Percentiles rank a stretch among this genome's conserved stretches.
These are phyloP conservation scores for Ilyonectria mors-panacis DNA, from an alignment of 2,329 filamentous ascomycete species.

Conservation along the genomic window DNA sequence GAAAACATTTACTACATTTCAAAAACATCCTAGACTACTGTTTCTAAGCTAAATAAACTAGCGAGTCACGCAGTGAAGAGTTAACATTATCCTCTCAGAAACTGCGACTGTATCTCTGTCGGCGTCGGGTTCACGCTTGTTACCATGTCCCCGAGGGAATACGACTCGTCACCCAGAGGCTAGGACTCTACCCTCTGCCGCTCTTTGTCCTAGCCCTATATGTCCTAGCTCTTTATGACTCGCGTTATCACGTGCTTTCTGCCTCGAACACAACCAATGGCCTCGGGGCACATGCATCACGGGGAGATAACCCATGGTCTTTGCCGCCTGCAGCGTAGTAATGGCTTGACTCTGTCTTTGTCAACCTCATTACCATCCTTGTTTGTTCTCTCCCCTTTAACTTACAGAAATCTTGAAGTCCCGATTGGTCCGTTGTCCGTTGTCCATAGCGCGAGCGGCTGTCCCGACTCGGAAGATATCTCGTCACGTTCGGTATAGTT, in stretches of 20 bases:
- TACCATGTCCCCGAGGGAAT: not conserved
- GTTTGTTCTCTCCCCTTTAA: not conserved
- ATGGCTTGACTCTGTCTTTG: not conserved
- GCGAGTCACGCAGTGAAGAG: not conserved
- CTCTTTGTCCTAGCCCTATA: not conserved
- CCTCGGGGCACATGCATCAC: slow-evolving; percentile 6
- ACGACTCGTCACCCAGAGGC: too few species aligned
- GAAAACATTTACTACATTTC: not conserved
- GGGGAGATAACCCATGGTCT: not conserved
- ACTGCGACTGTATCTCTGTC: not conserved
- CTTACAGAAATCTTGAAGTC: not conserved
- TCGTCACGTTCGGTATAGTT: slow-evolving; percentile 8
- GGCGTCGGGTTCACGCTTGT: not conserved
- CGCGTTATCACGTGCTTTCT: not conserved
- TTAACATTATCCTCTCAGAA: not conserved
- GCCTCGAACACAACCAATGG: not conserved
- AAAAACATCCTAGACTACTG: not conserved
- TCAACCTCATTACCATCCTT: not conserved
- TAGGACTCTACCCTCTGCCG: not conserved
- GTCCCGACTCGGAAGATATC: not conserved
- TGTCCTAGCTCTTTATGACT: too few species aligned
- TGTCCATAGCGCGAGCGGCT: not conserved
- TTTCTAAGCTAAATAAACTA: not conserved
- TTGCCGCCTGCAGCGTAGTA: slow-evolving; percentile 10
- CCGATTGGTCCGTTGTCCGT: not conserved